phyloP scores from a whole-genome alignment of 768 basidiomycete species.

The Leccinum imitatum region DNA sequence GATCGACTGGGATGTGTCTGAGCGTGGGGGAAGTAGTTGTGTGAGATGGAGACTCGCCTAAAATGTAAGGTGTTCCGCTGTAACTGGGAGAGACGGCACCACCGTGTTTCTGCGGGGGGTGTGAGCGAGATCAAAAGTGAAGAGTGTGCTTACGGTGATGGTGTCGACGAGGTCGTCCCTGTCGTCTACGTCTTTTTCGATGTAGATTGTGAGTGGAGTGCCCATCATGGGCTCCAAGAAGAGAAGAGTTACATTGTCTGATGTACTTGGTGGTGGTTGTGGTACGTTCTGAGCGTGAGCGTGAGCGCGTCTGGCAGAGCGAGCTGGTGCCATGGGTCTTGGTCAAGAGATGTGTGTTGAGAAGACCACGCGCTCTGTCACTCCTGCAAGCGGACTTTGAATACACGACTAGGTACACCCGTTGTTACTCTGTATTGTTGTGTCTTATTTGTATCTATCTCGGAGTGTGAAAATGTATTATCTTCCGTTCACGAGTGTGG shows the following conservation, averaged over 20 bases:
- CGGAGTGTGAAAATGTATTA: slow-evolving; percentile 35
- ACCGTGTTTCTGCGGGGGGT: slow-evolving; percentile 62
- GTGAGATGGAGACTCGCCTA: slow-evolving; percentile 50
- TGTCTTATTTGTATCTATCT: slow-evolving; percentile 31
- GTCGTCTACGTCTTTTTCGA: slow-evolving; percentile 79
- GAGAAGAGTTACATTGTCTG: slow-evolving; percentile 37
- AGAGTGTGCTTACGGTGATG: slow-evolving; percentile 54
- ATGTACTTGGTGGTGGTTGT: no score
- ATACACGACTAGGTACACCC: neutral
- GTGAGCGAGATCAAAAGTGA: slow-evolving; percentile 4
- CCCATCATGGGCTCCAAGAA: slow-evolving; percentile 87
- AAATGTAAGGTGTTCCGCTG: slow-evolving; percentile 75
- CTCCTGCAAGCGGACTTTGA: slow-evolving; percentile 29
- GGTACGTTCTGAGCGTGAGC: slow-evolving; percentile 34
- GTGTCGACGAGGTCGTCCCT: slow-evolving; percentile 61
- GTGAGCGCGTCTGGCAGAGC: slow-evolving; percentile 55
- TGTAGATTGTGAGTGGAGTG: slow-evolving; percentile 67
- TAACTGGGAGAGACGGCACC: slow-evolving; percentile 73
- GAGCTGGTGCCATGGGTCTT: slow-evolving; percentile 84
- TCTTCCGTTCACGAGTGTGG: slow-evolving; percentile 16
- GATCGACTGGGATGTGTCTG: slow-evolving; percentile 55
- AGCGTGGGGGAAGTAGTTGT: slow-evolving; percentile 5
- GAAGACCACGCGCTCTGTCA: slow-evolving; percentile 16
- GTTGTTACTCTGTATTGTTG: neutral
- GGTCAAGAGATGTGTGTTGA: slow-evolving; percentile 15